Percentiles rank a stretch among this genome's conserved stretches.
Conservation (phyloP, 2,329 filamentous ascomycete species). For the Claviceps citrina region DNA sequence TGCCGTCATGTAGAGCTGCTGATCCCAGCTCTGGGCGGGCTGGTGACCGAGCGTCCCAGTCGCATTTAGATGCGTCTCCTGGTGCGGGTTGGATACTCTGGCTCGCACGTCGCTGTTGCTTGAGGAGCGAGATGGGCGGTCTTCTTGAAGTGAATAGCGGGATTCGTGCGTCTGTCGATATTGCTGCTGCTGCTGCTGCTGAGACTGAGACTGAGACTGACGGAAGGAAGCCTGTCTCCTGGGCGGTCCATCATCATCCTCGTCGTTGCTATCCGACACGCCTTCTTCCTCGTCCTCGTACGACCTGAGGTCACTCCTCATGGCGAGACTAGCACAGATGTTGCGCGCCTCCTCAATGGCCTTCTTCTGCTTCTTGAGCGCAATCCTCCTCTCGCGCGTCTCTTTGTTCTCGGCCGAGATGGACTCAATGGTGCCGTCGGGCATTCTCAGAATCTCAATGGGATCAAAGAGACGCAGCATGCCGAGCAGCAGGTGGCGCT, state of each 20-base stretch:
- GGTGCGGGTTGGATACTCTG: conserved; percentile 10
- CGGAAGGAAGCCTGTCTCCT: neutral
- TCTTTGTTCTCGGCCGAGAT: conserved; percentile 39
- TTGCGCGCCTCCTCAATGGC: conserved; percentile 35
- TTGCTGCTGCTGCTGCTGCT: conserved; percentile 9
- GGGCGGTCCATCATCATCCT: conserved; percentile 10
- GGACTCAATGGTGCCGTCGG: conserved; percentile 28
- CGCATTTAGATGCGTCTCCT: conserved; percentile 10
- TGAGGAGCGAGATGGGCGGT: conserved; percentile 1
- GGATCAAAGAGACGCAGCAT: conserved; percentile 38
- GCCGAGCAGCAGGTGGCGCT: conserved; percentile 34
- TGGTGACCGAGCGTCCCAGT: conserved; percentile 11
- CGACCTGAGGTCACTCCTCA: conserved; percentile 34
- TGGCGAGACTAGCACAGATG: conserved; percentile 34
- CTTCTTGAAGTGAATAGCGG: conserved; percentile 4
- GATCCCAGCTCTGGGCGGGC: conserved; percentile 5
- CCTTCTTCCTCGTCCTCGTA: conserved; percentile 23
- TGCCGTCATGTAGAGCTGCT: conserved; percentile 6
- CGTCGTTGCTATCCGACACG: conserved; percentile 17
- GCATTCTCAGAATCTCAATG: conserved; percentile 34
- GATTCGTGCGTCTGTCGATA: conserved; percentile 2
- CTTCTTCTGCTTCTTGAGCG: conserved; percentile 32
- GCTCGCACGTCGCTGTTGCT: conserved; percentile 4
- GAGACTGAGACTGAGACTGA: conserved; percentile 2
- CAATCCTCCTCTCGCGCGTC: conserved; percentile 32